These are phyloP conservation scores for Fraxinus sp. DNA, from an alignment of 305 asterid species.

Conservation along the genomic window DNA sequence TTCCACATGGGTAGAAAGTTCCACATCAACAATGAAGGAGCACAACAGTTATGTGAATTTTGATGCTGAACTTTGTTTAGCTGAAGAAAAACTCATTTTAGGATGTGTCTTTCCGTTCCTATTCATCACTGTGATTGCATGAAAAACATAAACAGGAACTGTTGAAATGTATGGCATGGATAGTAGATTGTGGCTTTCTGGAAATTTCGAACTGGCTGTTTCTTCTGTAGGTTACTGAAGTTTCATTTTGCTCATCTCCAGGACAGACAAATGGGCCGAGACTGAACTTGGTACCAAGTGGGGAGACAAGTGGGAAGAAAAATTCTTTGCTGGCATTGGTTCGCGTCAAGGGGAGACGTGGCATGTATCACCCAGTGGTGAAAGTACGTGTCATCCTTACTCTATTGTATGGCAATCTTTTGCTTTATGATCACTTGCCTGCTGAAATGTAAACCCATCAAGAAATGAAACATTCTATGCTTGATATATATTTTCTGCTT, in stretches of 20 bases:
- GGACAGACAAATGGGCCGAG: constrained; percentile 99
- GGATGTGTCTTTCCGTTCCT: not conserved
- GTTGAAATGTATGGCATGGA: not conserved
- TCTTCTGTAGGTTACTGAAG: not conserved
- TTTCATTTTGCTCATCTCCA: constrained; percentile 27
- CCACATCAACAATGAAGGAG: not conserved
- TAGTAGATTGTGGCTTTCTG: constrained; percentile 3
- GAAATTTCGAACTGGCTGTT: constrained; percentile 15
- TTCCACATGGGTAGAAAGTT: not conserved
- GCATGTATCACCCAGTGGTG: constrained; percentile 75
- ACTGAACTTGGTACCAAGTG: constrained; percentile 96
- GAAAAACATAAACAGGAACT: not conserved
- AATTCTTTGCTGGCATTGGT: constrained; percentile 87
- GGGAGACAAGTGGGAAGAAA: constrained; percentile 99
- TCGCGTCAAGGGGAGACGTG: constrained; percentile 99
- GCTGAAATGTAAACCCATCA: constrained; percentile 7
- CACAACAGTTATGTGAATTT: not conserved
- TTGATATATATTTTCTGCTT: not conserved
- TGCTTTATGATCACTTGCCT: not conserved
- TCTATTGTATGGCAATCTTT: constrained; percentile 7
- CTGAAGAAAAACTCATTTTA: not conserved
- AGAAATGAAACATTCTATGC: not conserved
- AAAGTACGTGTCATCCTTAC: constrained; percentile 46
- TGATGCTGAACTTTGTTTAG: not conserved
- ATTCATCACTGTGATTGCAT: not conserved